A percentile compares a stretch with the other conserved stretches of the same genome.
These are phyloP conservation scores for Cicer cuneatum DNA, from an alignment of 306 rosid species.

Conservation along the genomic window DNA sequence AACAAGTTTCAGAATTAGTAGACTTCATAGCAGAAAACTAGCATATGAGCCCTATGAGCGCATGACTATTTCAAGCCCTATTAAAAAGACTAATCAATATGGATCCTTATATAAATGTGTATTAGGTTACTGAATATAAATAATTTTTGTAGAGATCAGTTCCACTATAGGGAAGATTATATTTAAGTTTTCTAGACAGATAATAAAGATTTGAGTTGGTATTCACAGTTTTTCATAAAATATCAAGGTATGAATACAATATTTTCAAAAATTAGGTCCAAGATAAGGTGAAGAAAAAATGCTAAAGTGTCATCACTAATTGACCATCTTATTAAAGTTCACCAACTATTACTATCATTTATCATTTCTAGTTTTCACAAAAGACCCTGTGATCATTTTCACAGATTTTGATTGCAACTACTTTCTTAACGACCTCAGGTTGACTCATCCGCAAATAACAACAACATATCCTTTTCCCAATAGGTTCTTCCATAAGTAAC, in stretches of 20 bases:
- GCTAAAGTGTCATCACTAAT: neutral
- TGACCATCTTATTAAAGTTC: neutral
- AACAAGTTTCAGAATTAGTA: constrained; percentile 21
- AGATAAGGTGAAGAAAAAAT: constrained; percentile 18
- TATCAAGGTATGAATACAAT: too few species aligned
- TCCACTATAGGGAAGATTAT: neutral
- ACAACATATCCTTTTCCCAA: neutral
- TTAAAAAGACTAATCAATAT: neutral
- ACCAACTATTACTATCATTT: too few species aligned
- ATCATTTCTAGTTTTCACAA: too few species aligned
- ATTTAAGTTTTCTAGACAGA: neutral
- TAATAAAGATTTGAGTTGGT: neutral
- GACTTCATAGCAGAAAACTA: neutral
- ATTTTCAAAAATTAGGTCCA: neutral
- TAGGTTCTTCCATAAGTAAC: neutral
- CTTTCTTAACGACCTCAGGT: neutral
- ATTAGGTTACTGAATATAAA: neutral
- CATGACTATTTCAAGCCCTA: constrained; percentile 1
- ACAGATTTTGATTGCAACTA: constrained; percentile 13
- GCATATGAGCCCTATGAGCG: constrained; percentile 25
- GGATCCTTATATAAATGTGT: neutral
- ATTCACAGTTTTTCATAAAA: neutral
- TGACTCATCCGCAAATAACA: neutral
- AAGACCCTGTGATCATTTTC: neutral
- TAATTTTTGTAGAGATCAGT: neutral